phyloP scores from a whole-genome alignment of 23 red algal genomes.

The Gracilariopsis chorda region DNA sequence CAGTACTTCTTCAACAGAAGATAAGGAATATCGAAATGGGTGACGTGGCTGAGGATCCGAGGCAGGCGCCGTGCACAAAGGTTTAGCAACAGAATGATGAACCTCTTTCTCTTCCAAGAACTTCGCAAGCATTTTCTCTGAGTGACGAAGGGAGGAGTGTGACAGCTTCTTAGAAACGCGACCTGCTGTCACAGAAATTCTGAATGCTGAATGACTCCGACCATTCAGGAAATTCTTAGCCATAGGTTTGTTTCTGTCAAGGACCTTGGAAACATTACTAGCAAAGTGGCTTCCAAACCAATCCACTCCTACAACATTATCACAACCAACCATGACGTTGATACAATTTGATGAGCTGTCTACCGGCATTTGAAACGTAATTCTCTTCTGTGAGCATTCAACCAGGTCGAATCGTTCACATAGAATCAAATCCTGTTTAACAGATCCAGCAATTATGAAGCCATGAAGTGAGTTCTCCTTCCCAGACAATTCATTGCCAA shows the following conservation, averaged over 20 bases:
- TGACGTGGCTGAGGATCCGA: too few species aligned
- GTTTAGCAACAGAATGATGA: too few species aligned
- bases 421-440: not conserved
- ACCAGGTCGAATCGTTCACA: not conserved
- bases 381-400: not conserved
- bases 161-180: conserved; percentile 39
- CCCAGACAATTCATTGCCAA: not conserved
- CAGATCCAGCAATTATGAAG: conserved; percentile 8
- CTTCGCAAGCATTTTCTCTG: too few species aligned
- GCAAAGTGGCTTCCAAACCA: not conserved
- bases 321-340: conserved; percentile 24
- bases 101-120: too few species aligned
- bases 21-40: too few species aligned
- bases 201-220: not conserved
- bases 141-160: too few species aligned
- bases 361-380: not conserved
- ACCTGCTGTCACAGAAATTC: conserved; percentile 19
- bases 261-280: too few species aligned
- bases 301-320: conserved; percentile 29
- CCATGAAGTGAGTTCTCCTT: not conserved
- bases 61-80: too few species aligned
- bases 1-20: too few species aligned
- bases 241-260: too few species aligned
- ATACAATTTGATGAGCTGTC: conserved; percentile 3
- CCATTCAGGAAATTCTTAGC: not conserved